Percentiles rank a stretch among this genome's conserved stretches.
phyloP scores from a whole-genome alignment of 441 rosid genomes.

The Lepidium campestre region DNA sequence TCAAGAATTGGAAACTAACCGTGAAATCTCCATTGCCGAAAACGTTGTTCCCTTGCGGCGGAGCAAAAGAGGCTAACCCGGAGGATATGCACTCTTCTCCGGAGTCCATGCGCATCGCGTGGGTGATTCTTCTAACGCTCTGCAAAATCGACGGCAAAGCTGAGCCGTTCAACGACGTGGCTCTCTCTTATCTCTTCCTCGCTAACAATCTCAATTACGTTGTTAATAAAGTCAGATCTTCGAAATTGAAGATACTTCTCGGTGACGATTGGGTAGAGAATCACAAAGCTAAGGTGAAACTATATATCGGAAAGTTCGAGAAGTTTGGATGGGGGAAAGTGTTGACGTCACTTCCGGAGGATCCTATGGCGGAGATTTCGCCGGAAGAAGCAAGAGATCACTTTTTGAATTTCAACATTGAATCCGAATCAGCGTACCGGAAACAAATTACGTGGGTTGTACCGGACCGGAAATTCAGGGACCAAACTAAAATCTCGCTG shows the following conservation, averaged over 20 bases:
- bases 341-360: conserved; percentile 39
- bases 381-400: conserved; percentile 12
- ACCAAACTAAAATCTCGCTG: conserved; percentile 43
- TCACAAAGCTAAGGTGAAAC: conserved; percentile 53
- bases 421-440: conserved; percentile 43
- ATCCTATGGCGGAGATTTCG: conserved; percentile 24
- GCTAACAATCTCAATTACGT: conserved; percentile 76
- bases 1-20: conserved; percentile 37
- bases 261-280: conserved; percentile 68
- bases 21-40: conserved; percentile 36
- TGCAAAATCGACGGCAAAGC: conserved; percentile 78
- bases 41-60: conserved; percentile 34
- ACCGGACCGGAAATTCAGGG: conserved; percentile 45
- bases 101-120: conserved; percentile 40
- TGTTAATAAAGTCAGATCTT: conserved; percentile 45
- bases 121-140: conserved; percentile 63
- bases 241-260: conserved; percentile 45
- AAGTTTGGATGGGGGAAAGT: conserved; percentile 69
- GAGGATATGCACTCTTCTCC: conserved; percentile 30
- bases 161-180: conserved; percentile 55
- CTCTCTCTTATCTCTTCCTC: conserved; percentile 67
- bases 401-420: conserved; percentile 34
- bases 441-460: conserved; percentile 54
- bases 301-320: conserved; percentile 60
- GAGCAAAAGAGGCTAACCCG: conserved; percentile 25